Evolutionary conservation across 257 asterid genomes (phyloP), one percentile per base, ranked within the genome.

Genomic region (Penstemon newberryi): DNA sequence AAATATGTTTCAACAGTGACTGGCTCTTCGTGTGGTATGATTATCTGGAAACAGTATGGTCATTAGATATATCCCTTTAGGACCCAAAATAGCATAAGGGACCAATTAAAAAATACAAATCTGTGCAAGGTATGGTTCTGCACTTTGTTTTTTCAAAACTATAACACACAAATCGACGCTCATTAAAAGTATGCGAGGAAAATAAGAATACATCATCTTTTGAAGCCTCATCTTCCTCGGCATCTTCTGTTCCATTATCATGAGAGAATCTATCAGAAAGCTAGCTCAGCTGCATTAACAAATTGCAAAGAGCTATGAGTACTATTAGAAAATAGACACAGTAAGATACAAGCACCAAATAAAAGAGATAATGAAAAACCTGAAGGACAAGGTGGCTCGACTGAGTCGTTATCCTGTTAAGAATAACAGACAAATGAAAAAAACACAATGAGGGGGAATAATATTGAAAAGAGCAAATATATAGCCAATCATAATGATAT

Each of bases 21-120:
- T 11, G 96, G 88, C 83, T 94, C 99, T 82, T 96, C 99, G 58
- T 94, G 99, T 19, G 99, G 98, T 63, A 91, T 73, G 73, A 94
- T 81, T 69, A 94, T 72, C 99, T 94, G 87, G 79, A 82, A 66
- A 72, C 39, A 72, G 46, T 73, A 77, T 54, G 70, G 65, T 57
- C 67, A 75, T 25, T 25, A 25, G 33, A 25, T 25, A 25, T 25
- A 25, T 25, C 33, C 33, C 33, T 25, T 25, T 25, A 25, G 33
- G 33, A 25, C 33, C 33, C 33, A 25, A 25, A 25, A 25, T 25
- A 25, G 33, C 33, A 25, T 25, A 25, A 25, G 33, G 33, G 33
- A 2, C 33, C 33, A 1, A 25, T 25, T 25, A 25, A 25, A 25
- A 25, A 25, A 1, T 25, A 25, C 33, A 25, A 25, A 25, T 25